Conservation (phyloP, 1,139 yeast species). For the Suhomyces coccinellae region DNA sequence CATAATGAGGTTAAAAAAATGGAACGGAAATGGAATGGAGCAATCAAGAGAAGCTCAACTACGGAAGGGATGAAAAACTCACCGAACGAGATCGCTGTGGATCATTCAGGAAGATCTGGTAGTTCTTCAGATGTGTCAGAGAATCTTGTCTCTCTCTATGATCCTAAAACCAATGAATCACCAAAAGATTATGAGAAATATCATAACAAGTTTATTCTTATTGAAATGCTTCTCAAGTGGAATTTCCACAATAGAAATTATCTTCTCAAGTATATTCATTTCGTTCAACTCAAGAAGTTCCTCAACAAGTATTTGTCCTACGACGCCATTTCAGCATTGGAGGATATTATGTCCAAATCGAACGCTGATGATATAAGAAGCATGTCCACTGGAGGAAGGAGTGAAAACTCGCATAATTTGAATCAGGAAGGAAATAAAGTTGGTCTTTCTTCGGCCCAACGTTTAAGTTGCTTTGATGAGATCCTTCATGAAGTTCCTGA, state of each 20-base stretch:
- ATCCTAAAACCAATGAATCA: neutral
- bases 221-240: constrained; percentile 48
- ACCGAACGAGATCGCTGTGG: neutral
- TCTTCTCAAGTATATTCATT: constrained; percentile 41
- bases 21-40: constrained; percentile 11
- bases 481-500: constrained; percentile 46
- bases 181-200: constrained; percentile 18
- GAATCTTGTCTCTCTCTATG: neutral
- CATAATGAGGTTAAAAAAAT: constrained; percentile 22
- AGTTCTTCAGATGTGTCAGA: constrained; percentile 3
- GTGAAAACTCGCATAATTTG: neutral
- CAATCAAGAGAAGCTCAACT: neutral
- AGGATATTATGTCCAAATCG: constrained; percentile 30
- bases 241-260: constrained; percentile 39
- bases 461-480: constrained; percentile 48
- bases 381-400: constrained; percentile 5
- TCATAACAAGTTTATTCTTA: constrained; percentile 42
- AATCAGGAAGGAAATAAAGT: neutral
- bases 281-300: constrained; percentile 33
- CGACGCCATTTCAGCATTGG: constrained; percentile 40
- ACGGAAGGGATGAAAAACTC: neutral
- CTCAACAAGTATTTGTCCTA: constrained; percentile 36
- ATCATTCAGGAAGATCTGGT: neutral
- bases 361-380: constrained; percentile 6
- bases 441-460: constrained; percentile 18